phyloP scores from a whole-genome alignment of 129 eudicot species.

The Chrysanthemum makinoi region DNA sequence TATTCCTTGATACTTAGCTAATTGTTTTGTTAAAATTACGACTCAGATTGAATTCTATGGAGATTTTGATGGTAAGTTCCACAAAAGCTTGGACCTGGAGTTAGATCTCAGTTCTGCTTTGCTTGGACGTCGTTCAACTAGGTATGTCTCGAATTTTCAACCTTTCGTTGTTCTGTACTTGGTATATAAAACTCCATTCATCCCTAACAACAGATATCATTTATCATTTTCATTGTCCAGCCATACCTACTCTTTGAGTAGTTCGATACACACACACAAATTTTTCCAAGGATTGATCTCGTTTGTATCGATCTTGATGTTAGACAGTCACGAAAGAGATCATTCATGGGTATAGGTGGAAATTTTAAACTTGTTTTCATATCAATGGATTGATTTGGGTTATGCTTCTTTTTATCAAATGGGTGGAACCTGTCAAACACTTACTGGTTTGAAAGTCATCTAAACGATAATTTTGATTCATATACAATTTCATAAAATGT shows the following conservation, averaged over 20 bases:
- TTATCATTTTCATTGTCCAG: neutral
- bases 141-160: constrained; percentile 37
- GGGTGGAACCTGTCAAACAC: neutral
- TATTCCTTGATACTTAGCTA: neutral
- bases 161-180: neutral
- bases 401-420: neutral
- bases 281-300: neutral
- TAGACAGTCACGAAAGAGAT: neutral
- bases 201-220: neutral
- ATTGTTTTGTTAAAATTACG: neutral
- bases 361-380: neutral
- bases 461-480: too few relatives aligned
- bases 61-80: constrained; percentile 92
- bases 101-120: constrained; percentile 83
- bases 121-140: constrained; percentile 90
- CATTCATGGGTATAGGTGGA: neutral
- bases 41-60: constrained; percentile 89
- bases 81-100: constrained; percentile 76
- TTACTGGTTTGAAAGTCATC: neutral
- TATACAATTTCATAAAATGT: too few relatives aligned
- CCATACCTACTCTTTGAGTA: neutral
- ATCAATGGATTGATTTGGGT: neutral
- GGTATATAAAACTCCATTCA: neutral
- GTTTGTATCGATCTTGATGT: neutral
- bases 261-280: neutral